Conservation (phyloP, 2,329 filamentous ascomycete species). For the Hirsutella rhossiliensis region DNA sequence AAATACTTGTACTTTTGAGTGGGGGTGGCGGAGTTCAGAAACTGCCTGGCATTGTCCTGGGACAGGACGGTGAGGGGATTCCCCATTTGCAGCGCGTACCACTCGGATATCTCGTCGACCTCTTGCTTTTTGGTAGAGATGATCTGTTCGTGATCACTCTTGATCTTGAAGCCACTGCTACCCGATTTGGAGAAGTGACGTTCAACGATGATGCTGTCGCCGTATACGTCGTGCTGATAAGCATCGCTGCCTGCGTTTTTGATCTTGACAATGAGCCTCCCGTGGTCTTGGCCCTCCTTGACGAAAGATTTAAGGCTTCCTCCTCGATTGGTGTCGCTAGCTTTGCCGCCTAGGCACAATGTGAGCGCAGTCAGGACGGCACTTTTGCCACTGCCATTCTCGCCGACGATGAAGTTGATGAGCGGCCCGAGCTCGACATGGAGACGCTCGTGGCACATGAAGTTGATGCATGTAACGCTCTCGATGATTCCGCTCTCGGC, state of each 20-base stretch:
- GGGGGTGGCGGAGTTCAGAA: conserved; percentile 74
- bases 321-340: conserved; percentile 83
- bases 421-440: conserved; percentile 79
- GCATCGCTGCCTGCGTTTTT: conserved; percentile 83
- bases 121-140: conserved; percentile 78
- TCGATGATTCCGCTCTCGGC: conserved; percentile 82
- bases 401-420: conserved; percentile 96
- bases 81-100: conserved; percentile 86
- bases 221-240: conserved; percentile 73
- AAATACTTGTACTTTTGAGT: conserved; percentile 94
- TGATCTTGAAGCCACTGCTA: conserved; percentile 75
- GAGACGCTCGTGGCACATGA: conserved; percentile 87
- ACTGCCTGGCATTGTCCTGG: conserved; percentile 89
- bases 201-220: conserved; percentile 79
- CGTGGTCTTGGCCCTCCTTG: conserved; percentile 73
- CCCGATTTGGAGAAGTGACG: conserved; percentile 70
- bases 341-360: conserved; percentile 88
- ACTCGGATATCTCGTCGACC: conserved; percentile 86
- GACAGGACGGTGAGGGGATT: conserved; percentile 94
- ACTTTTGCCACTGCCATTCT: conserved; percentile 97
- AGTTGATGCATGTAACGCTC: conserved; percentile 77
- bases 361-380: conserved; percentile 88
- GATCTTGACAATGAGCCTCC: conserved; percentile 68
- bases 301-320: conserved; percentile 83
- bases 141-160: conserved; percentile 54